phyloP scores from a whole-genome alignment of 73 alveolate species.

The Blepharisma japonicum region DNA sequence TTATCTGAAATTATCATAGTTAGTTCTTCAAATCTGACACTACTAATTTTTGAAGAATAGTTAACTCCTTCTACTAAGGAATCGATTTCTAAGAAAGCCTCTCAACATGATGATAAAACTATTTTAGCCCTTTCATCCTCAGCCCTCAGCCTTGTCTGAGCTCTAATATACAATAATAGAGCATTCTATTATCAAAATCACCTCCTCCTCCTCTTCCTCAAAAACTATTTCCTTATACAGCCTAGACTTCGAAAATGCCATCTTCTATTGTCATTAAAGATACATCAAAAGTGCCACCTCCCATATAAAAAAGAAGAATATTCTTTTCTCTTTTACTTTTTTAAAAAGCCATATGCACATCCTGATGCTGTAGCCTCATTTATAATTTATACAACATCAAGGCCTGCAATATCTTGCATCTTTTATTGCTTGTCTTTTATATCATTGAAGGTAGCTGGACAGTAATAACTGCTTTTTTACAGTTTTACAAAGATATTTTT shows the following conservation, averaged over 20 bases:
- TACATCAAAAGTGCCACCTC: conserved; percentile 91
- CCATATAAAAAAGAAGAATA: conserved; percentile 71
- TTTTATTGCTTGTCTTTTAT: conserved; percentile 93
- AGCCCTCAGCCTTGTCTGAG: conserved; percentile 81
- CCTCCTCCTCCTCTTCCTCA: conserved; percentile 94
- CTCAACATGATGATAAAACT: conserved; percentile 54
- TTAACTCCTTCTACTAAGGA: conserved; percentile 43
- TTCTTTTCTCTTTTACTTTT: conserved; percentile 58
- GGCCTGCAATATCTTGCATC: conserved; percentile 93
- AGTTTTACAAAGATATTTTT: conserved; percentile 3
- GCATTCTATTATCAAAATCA: conserved; percentile 83
- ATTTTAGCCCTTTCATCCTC: conserved; percentile 94
- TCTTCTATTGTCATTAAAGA: conserved; percentile 77
- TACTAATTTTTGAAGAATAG: conserved; percentile 45
- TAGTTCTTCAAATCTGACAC: conserved; percentile 71
- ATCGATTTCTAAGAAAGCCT: conserved; percentile 54
- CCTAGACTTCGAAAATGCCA: conserved; percentile 84
- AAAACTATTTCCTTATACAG: conserved; percentile 85
- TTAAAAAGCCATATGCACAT: conserved; percentile 66
- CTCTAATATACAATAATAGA: conserved; percentile 61
- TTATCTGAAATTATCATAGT: conserved; percentile 50
- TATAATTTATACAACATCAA: conserved; percentile 75
- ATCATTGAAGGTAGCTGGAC: conserved; percentile 81
- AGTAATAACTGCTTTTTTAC: not conserved
- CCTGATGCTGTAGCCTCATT: conserved; percentile 93